Conservation (phyloP, 768 basidiomycete genomes). For the Phlebiopsis gigantea region DNA sequence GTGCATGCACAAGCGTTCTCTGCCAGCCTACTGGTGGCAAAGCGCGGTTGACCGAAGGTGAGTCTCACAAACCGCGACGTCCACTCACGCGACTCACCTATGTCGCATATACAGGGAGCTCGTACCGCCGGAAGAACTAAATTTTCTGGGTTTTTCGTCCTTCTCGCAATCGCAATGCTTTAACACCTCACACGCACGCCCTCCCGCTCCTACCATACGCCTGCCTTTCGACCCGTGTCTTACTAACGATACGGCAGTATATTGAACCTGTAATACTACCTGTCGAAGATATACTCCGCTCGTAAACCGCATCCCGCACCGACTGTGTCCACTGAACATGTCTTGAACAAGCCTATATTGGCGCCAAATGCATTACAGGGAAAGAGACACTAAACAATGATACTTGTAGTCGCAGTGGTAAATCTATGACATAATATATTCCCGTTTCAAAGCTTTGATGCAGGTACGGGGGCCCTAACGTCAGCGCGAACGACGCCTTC, state of each 20-base stretch:
- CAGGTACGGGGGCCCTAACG: slow-evolving; percentile 7
- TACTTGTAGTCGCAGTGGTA: too few relatives aligned
- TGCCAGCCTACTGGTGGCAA: slow-evolving; percentile 99
- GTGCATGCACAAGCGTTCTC: slow-evolving; percentile 86
- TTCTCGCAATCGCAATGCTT: slow-evolving; percentile 14
- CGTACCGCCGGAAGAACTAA: slow-evolving; percentile 94
- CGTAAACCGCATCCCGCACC: too few relatives aligned
- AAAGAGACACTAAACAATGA: too few relatives aligned
- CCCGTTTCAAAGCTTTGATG: slow-evolving; percentile 33
- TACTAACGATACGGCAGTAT: neutral
- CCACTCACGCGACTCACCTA: slow-evolving; percentile 1
- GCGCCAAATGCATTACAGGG: too few relatives aligned
- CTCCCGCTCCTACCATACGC: neutral
- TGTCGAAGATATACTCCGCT: neutral
- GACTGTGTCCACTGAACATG: too few relatives aligned
- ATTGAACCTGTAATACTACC: neutral
- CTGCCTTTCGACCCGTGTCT: neutral
- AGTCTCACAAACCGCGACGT: slow-evolving; percentile 22
- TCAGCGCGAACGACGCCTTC: slow-evolving; percentile 70
- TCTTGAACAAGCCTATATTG: too few relatives aligned
- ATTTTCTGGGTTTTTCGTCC: slow-evolving; percentile 15
- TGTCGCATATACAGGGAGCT: slow-evolving; percentile 61
- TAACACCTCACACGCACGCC: neutral
- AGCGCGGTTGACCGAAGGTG: slow-evolving; percentile 96
- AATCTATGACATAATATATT: too few relatives aligned